These are phyloP conservation scores for Nicotiana tomentosiformis DNA, from an alignment of 257 asterid genomes.

Conservation along the genomic window DNA sequence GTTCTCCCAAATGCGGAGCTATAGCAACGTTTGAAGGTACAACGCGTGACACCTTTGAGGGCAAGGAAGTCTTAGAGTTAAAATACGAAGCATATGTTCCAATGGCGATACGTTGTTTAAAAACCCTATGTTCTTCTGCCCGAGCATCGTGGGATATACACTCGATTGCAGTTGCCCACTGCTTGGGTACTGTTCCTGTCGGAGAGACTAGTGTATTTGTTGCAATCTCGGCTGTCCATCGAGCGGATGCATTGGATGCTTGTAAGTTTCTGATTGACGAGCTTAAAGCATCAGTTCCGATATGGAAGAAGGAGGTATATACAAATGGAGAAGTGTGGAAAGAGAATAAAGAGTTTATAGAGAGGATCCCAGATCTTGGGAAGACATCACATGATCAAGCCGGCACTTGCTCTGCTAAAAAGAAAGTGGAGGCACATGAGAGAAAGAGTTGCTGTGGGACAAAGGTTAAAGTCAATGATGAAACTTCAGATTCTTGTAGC, in stretches of 20 bases:
- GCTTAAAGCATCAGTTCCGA: constrained; percentile 85
- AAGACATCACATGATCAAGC: constrained; percentile 15
- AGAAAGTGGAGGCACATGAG: constrained; percentile 28
- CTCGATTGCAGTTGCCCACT: constrained; percentile 72
- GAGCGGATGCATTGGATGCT: constrained; percentile 81
- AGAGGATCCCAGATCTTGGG: constrained; percentile 52
- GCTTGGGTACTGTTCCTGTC: constrained; percentile 76
- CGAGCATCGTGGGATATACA: constrained; percentile 64
- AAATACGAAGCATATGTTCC: constrained; percentile 90
- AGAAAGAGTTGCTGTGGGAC: constrained; percentile 45
- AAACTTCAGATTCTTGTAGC: constrained; percentile 17
- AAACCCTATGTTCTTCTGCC: constrained; percentile 74
- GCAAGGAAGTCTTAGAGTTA: constrained; percentile 70
- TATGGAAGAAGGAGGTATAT: constrained; percentile 98
- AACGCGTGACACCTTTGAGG: constrained; percentile 78
- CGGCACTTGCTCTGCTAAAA: constrained; percentile 28
- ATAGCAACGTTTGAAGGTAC: constrained; percentile 92
- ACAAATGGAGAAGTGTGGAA: constrained; percentile 94
- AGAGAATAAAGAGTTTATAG: constrained; percentile 77
- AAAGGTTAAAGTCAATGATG: constrained; percentile 45
- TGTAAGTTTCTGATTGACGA: constrained; percentile 85
- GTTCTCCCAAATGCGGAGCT: constrained; percentile 82
- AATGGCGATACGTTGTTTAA: constrained; percentile 79
- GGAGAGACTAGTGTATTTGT: constrained; percentile 86
- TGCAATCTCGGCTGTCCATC: constrained; percentile 72